Evolutionary conservation across 768 basidiomycete genomes (phyloP).

Genomic region (Lyophyllum semitale): DNA sequence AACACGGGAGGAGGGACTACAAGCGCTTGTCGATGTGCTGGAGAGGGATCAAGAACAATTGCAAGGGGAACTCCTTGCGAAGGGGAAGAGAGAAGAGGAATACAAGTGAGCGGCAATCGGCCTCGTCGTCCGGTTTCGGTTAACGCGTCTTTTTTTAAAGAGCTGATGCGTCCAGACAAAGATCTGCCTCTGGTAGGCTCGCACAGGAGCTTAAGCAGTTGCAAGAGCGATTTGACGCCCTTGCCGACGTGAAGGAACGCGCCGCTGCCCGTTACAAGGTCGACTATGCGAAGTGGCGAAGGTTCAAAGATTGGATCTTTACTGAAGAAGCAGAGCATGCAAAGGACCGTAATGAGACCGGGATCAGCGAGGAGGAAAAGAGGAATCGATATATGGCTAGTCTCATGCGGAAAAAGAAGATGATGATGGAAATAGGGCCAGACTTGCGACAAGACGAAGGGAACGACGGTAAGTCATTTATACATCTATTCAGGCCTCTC

Average conservation of each 20-base stretch:
- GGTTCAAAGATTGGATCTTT: conserved; percentile 45
- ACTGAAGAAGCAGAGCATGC: conserved; percentile 31
- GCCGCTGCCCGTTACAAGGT: conserved; percentile 47
- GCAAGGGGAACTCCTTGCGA: not conserved
- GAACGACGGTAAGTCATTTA: not conserved
- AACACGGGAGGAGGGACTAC: conserved; percentile 24
- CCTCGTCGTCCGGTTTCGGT: not conserved
- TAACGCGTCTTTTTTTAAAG: conserved; percentile 9
- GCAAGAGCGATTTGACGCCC: conserved; percentile 43
- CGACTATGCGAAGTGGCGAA: conserved; percentile 57
- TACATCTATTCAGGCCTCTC: not conserved
- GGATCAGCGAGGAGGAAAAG: conserved; percentile 29
- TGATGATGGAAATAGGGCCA: conserved; percentile 23
- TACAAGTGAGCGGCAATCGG: conserved; percentile 5
- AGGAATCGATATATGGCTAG: conserved; percentile 20
- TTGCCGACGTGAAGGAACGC: conserved; percentile 44
- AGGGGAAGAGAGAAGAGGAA: not conserved
- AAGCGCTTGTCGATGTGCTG: conserved; percentile 1
- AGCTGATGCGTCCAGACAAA: not conserved
- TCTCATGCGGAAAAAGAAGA: conserved; percentile 23
- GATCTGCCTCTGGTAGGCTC: conserved; percentile 5
- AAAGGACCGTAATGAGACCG: conserved; percentile 24
- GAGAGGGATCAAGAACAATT: not conserved
- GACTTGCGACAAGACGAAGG: conserved; percentile 10
- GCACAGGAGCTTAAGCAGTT: conserved; percentile 35